phyloP scores from a whole-genome alignment of 148 eudicot species.

The Oxyria digyna region DNA sequence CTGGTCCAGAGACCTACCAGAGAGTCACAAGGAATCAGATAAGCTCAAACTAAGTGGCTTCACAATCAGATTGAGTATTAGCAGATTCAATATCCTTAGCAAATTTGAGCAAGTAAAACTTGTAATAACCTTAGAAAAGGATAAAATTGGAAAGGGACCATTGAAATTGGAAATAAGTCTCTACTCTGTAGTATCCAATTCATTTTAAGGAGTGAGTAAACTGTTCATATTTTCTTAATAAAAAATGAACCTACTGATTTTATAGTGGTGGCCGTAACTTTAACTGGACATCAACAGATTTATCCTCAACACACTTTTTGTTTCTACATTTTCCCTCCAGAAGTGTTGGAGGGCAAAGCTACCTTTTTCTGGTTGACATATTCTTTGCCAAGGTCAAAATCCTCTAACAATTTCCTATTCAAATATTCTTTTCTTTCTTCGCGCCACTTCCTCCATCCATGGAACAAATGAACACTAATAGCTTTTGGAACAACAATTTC shows the following conservation, averaged over 20 bases:
- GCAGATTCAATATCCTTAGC: not conserved
- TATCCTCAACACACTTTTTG: not conserved
- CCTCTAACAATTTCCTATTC: slow-evolving; percentile 42
- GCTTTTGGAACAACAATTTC: slow-evolving; percentile 81
- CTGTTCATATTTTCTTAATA: not conserved
- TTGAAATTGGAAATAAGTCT: not conserved
- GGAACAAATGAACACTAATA: slow-evolving; percentile 37
- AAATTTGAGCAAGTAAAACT: slow-evolving; percentile 1
- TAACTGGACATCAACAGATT: not conserved
- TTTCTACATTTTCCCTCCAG: not conserved
- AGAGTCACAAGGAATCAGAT: not conserved
- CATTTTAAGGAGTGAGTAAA: not conserved
- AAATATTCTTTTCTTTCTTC: slow-evolving; percentile 64
- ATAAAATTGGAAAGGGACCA: not conserved
- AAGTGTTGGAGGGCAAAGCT: slow-evolving; percentile 6
- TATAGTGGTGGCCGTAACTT: not conserved
- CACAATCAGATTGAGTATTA: not conserved
- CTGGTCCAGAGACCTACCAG: slow-evolving; percentile 91
- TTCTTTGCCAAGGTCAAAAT: slow-evolving; percentile 55
- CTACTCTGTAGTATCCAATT: not conserved
- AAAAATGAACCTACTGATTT: not conserved
- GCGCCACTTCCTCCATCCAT: slow-evolving; percentile 94
- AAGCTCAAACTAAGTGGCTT: not conserved
- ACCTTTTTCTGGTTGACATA: slow-evolving; percentile 79
- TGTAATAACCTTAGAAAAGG: not conserved